Percentiles rank a stretch among this genome's conserved stretches.
Conservation (phyloP, 108 stramenopile genomes). For the Skeletonema menzelii region DNA sequence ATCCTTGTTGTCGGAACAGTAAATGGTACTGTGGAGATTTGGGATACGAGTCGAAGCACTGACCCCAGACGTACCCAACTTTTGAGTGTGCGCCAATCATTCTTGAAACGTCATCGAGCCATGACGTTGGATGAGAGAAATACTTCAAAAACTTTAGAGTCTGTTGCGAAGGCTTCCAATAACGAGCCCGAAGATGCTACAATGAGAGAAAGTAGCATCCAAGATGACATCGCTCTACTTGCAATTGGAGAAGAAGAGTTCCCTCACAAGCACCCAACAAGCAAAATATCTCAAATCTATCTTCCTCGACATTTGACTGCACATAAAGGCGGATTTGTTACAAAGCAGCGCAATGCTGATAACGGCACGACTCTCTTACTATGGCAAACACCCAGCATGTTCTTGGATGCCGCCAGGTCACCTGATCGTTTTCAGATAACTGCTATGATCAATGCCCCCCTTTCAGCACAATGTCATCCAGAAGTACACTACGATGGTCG, state of each 20-base stretch:
- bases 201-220: neutral
- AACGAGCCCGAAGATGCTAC: neutral
- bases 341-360: conserved; percentile 49
- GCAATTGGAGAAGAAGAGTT: conserved; percentile 9
- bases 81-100: conserved; percentile 31
- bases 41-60: conserved; percentile 33
- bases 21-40: conserved; percentile 54
- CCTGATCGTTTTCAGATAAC: conserved; percentile 37
- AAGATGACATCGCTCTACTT: conserved; percentile 35
- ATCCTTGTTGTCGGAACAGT: conserved; percentile 51
- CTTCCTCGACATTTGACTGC: conserved; percentile 50
- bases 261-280: conserved; percentile 44
- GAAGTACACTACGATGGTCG: conserved; percentile 60
- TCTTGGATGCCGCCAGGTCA: neutral
- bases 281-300: conserved; percentile 35
- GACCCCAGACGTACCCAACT: conserved; percentile 15
- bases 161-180: neutral
- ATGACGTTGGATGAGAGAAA: conserved; percentile 24
- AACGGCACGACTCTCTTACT: conserved; percentile 55
- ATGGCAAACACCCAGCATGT: conserved; percentile 42
- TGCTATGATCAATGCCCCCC: conserved; percentile 57
- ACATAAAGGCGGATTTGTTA: conserved; percentile 58
- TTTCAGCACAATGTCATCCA: conserved; percentile 55
- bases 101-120: conserved; percentile 25
- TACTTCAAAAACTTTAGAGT: neutral